Base-by-base conservation (phyloP, 768 basidiomycete genomes). In the Gloeophyllum trabeum region DNA sequence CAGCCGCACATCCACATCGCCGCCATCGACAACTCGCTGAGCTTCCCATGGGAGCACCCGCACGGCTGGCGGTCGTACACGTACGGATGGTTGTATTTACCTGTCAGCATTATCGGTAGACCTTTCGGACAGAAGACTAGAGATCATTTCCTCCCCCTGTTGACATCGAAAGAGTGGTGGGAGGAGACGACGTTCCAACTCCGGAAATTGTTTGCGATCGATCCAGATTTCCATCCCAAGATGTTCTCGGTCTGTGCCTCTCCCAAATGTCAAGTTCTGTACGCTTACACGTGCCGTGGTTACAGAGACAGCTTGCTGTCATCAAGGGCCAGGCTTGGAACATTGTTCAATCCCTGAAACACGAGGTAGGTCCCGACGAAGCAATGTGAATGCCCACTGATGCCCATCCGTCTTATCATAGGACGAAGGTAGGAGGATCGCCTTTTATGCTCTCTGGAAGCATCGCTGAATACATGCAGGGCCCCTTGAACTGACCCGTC, bases 321-420 rank as follows among this genome's bases (percentile, higher is more conserved):
- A 81, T 94, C 45, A 93, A 93, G 62, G 90, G 88, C 10, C 90
- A 93, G 56, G 90, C 85, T 32, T 89, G 81, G 75, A 91, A 92
- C 51, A 82, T 93, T 26, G 71, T 92, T 2, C 83, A 91, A 56
- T 89, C 85, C 2, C 62, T 91, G 40, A 80, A 72, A 51, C 88
- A 91, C 55, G 55, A 65, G 16, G 86, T 87, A 54, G 57, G 80
- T 67, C 23, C 51, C n/a, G n/a, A n/a, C n/a, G n/a, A n/a, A n/a
- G n/a, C n/a, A n/a, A n/a, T n/a, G n/a, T n/a, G n/a, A n/a, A n/a
- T n/a, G n/a, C n/a, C n/a, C n/a, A n/a, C n/a, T n/a, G n/a, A n/a
- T n/a, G n/a, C n/a, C n/a, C n/a, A n/a, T n/a, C n/a, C n/a, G n/a
- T n/a, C n/a, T n/a, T n/a, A n/a, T n/a, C n/a, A n/a, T n/a, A 87